Conservation (phyloP, 306 rosid species). For the Gillenia trifoliata region DNA sequence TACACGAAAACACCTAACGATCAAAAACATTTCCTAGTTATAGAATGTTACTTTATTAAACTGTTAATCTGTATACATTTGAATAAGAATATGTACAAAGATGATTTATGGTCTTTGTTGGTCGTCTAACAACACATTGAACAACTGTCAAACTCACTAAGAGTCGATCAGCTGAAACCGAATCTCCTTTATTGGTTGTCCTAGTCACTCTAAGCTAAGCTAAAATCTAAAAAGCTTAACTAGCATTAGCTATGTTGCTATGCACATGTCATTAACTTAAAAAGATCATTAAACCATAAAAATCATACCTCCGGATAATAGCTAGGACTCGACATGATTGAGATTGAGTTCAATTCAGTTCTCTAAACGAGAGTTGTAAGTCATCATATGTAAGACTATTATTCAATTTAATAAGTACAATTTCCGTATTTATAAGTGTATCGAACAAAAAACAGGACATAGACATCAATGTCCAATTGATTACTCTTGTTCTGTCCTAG, state of each 20-base stretch:
- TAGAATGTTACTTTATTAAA: background rate
- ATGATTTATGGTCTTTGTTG: no score
- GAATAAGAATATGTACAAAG: background rate
- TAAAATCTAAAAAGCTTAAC: background rate
- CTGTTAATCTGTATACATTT: background rate
- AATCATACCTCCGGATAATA: no score
- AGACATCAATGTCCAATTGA: background rate
- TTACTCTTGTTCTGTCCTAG: background rate
- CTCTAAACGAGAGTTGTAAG: no score
- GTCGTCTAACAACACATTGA: background rate
- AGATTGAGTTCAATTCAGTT: no score
- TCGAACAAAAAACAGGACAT: background rate
- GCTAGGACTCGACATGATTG: no score
- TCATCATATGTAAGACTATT: no score
- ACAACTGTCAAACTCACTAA: background rate
- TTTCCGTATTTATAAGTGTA: no score
- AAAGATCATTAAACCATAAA: background rate
- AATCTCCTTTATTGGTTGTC: background rate
- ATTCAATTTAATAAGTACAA: no score
- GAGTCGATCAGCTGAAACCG: background rate
- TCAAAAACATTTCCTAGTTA: no score
- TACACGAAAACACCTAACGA: no score
- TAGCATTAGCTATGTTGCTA: background rate
- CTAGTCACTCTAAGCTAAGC: background rate
- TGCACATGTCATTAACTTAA: background rate